Conservation (phyloP, 2,329 filamentous ascomycete genomes). For the Claviceps arundinis region DNA sequence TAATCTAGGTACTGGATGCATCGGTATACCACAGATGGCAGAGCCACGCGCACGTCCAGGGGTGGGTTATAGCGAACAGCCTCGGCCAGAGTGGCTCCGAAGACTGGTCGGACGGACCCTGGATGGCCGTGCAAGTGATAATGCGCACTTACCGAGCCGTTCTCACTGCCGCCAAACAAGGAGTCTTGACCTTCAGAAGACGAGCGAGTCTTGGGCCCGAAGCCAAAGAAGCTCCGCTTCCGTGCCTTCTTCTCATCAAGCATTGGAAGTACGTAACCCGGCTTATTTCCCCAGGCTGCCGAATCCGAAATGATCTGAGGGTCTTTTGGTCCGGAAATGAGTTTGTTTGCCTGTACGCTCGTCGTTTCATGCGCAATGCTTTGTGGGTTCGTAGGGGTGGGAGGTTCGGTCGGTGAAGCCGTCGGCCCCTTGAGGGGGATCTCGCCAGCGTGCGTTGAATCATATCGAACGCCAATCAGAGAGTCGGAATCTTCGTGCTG, state of each 20-base stretch:
- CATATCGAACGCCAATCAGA: constrained; percentile 46
- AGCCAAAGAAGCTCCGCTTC: constrained; percentile 67
- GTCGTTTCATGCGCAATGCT: constrained; percentile 21
- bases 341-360: constrained; percentile 26
- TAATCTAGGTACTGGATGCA: constrained; percentile 85
- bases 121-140: constrained; percentile 26
- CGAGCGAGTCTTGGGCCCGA: constrained; percentile 45
- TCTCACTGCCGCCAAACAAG: constrained; percentile 36
- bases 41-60: constrained; percentile 54
- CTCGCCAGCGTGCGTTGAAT: constrained; percentile 39
- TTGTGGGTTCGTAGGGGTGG: constrained; percentile 18
- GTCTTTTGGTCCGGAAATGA: constrained; percentile 78
- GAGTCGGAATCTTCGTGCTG: constrained; percentile 28
- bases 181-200: constrained; percentile 47
- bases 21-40: constrained; percentile 88
- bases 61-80: constrained; percentile 74
- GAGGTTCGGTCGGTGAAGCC: constrained; percentile 19
- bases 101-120: constrained; percentile 55
- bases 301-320: constrained; percentile 71
- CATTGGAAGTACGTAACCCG: constrained; percentile 34
- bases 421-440: constrained; percentile 30
- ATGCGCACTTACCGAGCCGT: constrained; percentile 26
- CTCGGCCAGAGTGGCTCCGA: constrained; percentile 74
- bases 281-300: constrained; percentile 74
- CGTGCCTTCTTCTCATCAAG: constrained; percentile 65